Evolutionary conservation across 306 rosid species (phyloP), one percentile per base, ranked within the genome.

Genomic region (Trifolium fragiferum): DNA sequence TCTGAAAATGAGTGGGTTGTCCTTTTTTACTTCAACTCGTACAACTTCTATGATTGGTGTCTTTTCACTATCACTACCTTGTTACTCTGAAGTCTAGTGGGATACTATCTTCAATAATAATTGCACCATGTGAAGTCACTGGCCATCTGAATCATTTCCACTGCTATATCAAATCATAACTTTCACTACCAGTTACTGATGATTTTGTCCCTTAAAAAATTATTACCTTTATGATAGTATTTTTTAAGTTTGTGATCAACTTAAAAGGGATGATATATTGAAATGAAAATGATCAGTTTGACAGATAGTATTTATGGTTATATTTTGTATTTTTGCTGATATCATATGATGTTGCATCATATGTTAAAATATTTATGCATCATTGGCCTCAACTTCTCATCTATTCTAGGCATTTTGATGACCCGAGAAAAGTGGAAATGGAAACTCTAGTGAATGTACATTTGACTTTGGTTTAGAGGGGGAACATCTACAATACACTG

Each of bases 61-160:
- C 27, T 71, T 68, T 33, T 65, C 13, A 65, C 47, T 51, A 21
- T 20, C 58, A 71, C 3, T 33, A 27, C 58, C 41, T 63, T 71
- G 68, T 38, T 71, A 62, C 64, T 49, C 50, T 57, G 68, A 38
- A 12, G 59, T 43, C 20, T 73, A 58, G 15, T 66, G 61, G 23
- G 66, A 46, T 59, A 16, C 32, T 66, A 32, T 59, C 68, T 68
- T 47, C 55, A 13, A 60, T 7, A 13, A 60, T 7, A 16, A 6
- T 53, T 75, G 49, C 3, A 35, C 57, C 70, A 57, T 49, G 66
- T 47, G 62, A 76, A 63, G 74, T 70, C 70, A 76, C 73, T 70
- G 62, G 18, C 62, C 23, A 32, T 25, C 46, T 70, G 19, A 50
- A 19, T 54, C 44, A 53, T 81, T 65, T 67, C 68, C 54, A 54